Conservation (phyloP, 208 protist species). For the Leishmania guyanensis region DNA sequence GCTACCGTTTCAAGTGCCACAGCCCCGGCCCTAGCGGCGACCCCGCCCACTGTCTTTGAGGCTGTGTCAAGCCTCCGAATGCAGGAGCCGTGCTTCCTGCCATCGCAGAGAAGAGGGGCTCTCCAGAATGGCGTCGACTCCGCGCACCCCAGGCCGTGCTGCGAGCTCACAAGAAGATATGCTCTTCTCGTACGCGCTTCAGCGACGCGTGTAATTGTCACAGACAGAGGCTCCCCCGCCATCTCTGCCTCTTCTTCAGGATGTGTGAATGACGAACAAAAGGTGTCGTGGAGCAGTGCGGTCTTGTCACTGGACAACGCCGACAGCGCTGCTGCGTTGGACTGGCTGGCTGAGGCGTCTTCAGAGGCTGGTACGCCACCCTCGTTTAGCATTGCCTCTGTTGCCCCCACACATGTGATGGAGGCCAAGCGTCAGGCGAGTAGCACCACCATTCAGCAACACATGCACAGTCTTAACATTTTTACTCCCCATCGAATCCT, state of each 20-base stretch:
- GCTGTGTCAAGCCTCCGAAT: conserved; percentile 14
- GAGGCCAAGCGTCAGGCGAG: background rate
- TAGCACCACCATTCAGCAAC: background rate
- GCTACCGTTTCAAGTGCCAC: background rate
- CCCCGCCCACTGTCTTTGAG: background rate
- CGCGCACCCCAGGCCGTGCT: too few species aligned
- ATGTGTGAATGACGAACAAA: background rate
- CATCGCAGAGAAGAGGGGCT: background rate
- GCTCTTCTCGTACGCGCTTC: background rate
- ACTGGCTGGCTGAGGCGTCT: conserved; percentile 12
- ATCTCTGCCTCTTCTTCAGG: background rate
- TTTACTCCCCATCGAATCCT: conserved; percentile 9
- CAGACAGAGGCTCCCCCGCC: background rate
- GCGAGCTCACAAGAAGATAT: background rate
- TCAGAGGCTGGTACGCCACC: conserved; percentile 2
- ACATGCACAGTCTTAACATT: conserved; percentile 6
- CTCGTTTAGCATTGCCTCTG: background rate
- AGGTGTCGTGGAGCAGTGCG: conserved; percentile 9
- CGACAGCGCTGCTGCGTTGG: conserved; percentile 12
- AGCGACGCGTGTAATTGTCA: background rate
- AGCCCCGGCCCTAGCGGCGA: background rate
- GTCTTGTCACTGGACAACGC: conserved; percentile 15
- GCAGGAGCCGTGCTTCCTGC: conserved; percentile 12
- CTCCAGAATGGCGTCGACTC: background rate
- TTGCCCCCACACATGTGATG: background rate